These are phyloP conservation scores for Guillardia theta DNA, from an alignment of 78 protist species.

Conservation along the genomic window DNA sequence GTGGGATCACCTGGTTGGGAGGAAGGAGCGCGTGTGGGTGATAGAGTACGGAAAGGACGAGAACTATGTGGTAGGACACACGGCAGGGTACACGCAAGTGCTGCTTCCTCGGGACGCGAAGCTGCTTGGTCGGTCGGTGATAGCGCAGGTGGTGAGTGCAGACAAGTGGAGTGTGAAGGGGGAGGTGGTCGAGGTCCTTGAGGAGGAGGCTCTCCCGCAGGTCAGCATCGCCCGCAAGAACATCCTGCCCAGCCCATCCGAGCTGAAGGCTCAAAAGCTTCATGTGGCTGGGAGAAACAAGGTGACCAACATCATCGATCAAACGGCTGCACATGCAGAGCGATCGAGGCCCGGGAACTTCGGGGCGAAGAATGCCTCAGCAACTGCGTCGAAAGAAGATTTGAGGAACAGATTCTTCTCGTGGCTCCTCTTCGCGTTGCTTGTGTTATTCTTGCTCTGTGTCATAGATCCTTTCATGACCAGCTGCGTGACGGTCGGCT, in stretches of 20 bases:
- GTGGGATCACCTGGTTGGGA: background rate
- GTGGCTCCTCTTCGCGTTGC: background rate
- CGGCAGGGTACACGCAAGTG: slow-evolving; percentile 44
- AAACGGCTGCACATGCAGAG: background rate
- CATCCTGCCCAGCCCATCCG: background rate
- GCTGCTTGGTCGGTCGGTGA: background rate
- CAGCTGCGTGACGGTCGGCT: background rate
- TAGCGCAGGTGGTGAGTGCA: background rate
- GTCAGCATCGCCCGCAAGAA: background rate
- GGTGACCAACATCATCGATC: too few relatives aligned
- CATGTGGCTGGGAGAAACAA: too few relatives aligned
- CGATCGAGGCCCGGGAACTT: background rate
- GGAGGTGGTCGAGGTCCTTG: background rate
- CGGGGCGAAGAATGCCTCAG: background rate
- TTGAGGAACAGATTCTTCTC: background rate
- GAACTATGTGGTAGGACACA: slow-evolving; percentile 59
- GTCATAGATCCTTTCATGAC: background rate
- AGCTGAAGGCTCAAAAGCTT: slow-evolving; percentile 16
- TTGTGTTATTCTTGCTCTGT: background rate
- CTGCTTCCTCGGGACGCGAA: background rate
- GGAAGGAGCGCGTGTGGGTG: slow-evolving; percentile 28
- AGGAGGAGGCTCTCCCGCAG: background rate
- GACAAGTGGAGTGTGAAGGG: background rate
- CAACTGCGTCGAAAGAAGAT: background rate
- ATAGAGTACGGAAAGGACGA: slow-evolving; percentile 58